phyloP scores from a whole-genome alignment of 2,329 filamentous ascomycete species.

The Aciculosporium take region DNA sequence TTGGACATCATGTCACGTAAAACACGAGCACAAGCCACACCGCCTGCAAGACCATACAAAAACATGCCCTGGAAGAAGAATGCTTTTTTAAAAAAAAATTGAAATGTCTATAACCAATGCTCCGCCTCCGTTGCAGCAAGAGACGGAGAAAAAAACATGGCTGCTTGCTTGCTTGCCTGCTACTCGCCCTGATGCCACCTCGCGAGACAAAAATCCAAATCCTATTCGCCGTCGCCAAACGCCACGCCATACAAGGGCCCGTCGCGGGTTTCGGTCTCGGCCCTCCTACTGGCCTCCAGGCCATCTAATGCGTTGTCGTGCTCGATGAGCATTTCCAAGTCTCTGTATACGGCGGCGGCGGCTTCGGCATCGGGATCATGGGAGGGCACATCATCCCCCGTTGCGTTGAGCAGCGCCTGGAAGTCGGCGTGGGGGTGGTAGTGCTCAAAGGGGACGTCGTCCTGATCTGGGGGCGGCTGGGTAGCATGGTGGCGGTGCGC shows the following conservation, averaged over 20 bases:
- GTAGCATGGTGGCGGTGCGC: constrained; percentile 20
- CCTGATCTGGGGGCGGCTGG: constrained; percentile 9
- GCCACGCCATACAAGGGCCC: constrained; percentile 16
- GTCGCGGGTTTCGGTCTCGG: constrained; percentile 14
- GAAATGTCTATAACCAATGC: too few relatives aligned
- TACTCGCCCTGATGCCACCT: too few relatives aligned
- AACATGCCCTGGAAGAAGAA: too few relatives aligned
- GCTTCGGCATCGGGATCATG: constrained; percentile 6
- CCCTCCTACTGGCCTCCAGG: constrained; percentile 8
- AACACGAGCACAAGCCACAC: too few relatives aligned
- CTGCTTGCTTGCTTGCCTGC: too few relatives aligned
- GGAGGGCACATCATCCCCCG: constrained; percentile 25
- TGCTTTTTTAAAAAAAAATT: too few relatives aligned
- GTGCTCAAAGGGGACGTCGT: constrained; percentile 25
- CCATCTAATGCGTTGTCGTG: constrained; percentile 19
- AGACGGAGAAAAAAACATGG: too few relatives aligned
- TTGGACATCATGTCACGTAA: too few relatives aligned
- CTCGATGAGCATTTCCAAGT: constrained; percentile 38
- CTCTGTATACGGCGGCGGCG: constrained; percentile 29
- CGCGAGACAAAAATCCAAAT: too few relatives aligned
- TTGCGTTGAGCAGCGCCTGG: constrained; percentile 37
- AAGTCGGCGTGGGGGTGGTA: constrained; percentile 34
- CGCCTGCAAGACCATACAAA: too few relatives aligned
- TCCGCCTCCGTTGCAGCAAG: too few relatives aligned
- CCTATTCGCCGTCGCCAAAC: constrained; percentile 12